phyloP scores from a whole-genome alignment of 306 rosid genomes.

The Lotus japonicus region DNA sequence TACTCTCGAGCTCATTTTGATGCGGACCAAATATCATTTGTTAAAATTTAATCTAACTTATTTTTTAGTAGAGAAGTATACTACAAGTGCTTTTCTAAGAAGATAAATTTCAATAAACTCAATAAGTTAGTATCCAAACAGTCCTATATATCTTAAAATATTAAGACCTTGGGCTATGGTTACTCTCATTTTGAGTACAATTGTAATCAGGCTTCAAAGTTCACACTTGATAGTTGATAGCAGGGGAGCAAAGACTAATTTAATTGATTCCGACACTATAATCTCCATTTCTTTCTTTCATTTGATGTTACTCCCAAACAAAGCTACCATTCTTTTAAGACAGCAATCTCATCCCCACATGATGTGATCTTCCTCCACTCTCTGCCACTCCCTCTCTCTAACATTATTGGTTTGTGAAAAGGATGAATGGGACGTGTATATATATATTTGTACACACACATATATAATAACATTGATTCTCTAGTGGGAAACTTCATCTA shows the following conservation, averaged over 20 bases:
- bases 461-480: not conserved
- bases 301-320: constrained; percentile 37
- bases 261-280: not conserved
- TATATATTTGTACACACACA: not conserved
- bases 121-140: no score
- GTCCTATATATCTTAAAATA: no score
- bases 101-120: no score
- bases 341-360: constrained; percentile 31
- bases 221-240: not conserved
- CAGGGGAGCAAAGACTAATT: not conserved
- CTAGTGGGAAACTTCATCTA: constrained; percentile 1
- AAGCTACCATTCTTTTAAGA: constrained; percentile 43
- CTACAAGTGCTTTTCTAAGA: no score
- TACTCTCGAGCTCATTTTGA: no score
- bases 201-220: not conserved
- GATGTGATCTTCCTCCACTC: constrained; percentile 37
- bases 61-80: no score
- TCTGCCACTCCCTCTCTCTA: not conserved
- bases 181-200: no score
- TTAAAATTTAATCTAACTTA: no score
- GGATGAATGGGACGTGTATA: constrained; percentile 7
- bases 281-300: not conserved
- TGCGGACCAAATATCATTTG: no score
- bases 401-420: constrained; percentile 18
- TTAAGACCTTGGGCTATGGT: no score